These are phyloP conservation scores for Metschnikowia reukaufii DNA, from an alignment of 805 yeast species.

Conservation along the genomic window DNA sequence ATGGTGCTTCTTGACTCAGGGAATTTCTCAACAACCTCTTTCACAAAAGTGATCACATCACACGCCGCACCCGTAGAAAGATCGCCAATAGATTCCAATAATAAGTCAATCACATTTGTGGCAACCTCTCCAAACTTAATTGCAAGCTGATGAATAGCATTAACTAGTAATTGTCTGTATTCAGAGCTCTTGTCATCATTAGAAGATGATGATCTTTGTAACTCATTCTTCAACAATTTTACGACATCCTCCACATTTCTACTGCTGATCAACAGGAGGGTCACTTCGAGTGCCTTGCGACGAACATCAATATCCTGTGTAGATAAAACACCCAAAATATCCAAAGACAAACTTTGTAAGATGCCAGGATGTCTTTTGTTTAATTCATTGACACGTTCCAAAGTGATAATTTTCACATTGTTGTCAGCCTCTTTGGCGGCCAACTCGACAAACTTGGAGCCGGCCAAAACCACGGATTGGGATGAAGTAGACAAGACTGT, in stretches of 20 bases:
- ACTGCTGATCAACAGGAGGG: slow-evolving; percentile 75
- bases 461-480: slow-evolving; percentile 71
- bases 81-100: slow-evolving; percentile 83
- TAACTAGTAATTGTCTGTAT: slow-evolving; percentile 84
- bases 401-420: slow-evolving; percentile 88
- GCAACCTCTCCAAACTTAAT: slow-evolving; percentile 88
- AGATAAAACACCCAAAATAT: slow-evolving; percentile 80
- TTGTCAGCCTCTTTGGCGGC: slow-evolving; percentile 93
- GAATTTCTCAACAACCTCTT: slow-evolving; percentile 90
- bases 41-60: slow-evolving; percentile 87
- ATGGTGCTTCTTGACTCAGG: slow-evolving; percentile 73
- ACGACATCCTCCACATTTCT: slow-evolving; percentile 94
- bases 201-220: slow-evolving; percentile 66
- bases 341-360: slow-evolving; percentile 79
- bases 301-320: slow-evolving; percentile 91
- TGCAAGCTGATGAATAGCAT: slow-evolving; percentile 87
- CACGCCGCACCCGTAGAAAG: slow-evolving; percentile 81
- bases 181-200: slow-evolving; percentile 81
- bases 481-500: slow-evolving; percentile 61
- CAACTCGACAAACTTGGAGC: slow-evolving; percentile 79
- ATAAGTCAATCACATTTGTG: slow-evolving; percentile 80
- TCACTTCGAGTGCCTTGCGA: slow-evolving; percentile 78
- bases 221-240: slow-evolving; percentile 87
- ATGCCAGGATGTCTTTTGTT: slow-evolving; percentile 76
- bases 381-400: slow-evolving; percentile 79